Evolutionary conservation across 108 stramenopile species (phyloP), one percentile per base, ranked within the genome.

Genomic region (Asterionellopsis glacialis): DNA sequence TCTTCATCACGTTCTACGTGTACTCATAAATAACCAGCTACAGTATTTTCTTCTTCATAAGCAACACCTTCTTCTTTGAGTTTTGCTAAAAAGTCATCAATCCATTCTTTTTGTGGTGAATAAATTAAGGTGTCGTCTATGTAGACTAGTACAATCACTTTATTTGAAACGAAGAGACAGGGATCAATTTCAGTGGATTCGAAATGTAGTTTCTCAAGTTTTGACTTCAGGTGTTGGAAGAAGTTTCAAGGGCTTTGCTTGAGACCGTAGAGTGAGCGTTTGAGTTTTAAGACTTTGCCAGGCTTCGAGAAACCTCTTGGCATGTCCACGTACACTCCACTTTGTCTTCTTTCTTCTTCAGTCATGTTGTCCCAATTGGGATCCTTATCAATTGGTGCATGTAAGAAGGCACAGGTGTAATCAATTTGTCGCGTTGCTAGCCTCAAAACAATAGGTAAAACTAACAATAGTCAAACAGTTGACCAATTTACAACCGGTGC

Each of bases 1-100:
- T 47, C 51, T 0, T 51, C 41, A 19, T 59, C 24, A 9, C 66
- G 53, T 51, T 74, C 26, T 12, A 81, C 63, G 24, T 65, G 51
- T 33, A 77, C 73, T 25, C 76, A 76, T 10, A 77, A 69, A 43
- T 72, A 81, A 38, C 67, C 69, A n/a, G n/a, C n/a, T n/a, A n/a
- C n/a, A n/a, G n/a, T n/a, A n/a, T n/a, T n/a, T n/a, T n/a, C n/a
- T n/a, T n/a, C n/a, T n/a, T n/a, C n/a, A n/a, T n/a, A n/a, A n/a
- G n/a, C n/a, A n/a, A n/a, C n/a, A n/a, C n/a, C n/a, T n/a, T n/a
- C n/a, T n/a, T n/a, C n/a, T n/a, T n/a, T n/a, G n/a, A n/a, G n/a
- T n/a, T n/a, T n/a, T 51, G 73, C 61, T 0, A 70, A 64, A 25
- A 61, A 58, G 42, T 61, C 73, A 42, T 81, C 80, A 59, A 16